A percentile compares a stretch with the other conserved stretches of the same genome.
Evolutionary conservation across 768 basidiomycete genomes (phyloP).

Genomic region (Boletus huronensis): DNA sequence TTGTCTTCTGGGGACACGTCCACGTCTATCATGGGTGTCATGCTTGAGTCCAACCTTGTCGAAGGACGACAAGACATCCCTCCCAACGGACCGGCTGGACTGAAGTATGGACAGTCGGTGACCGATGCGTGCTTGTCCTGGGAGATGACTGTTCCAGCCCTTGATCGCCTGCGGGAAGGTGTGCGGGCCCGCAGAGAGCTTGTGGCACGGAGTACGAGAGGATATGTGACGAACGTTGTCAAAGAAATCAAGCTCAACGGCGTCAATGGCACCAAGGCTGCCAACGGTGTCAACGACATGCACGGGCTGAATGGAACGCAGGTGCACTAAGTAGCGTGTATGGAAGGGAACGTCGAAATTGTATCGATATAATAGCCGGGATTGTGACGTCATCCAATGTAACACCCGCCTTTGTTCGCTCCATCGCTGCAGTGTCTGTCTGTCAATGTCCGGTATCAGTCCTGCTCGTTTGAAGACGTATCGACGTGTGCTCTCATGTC

Average conservation of each 20-base stretch:
- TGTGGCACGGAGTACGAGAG: conserved; percentile 34
- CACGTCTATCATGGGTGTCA: conserved; percentile 80
- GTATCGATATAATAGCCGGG: not conserved
- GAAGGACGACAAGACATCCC: conserved; percentile 89
- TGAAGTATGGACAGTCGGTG: conserved; percentile 83
- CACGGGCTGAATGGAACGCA: conserved; percentile 19
- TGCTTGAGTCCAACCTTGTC: conserved; percentile 91
- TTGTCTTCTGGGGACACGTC: conserved; percentile 70
- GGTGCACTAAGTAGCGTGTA: not conserved
- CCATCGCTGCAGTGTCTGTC: no score
- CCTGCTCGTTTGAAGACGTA: not conserved
- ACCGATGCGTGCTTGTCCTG: conserved; percentile 91
- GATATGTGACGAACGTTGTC: conserved; percentile 5
- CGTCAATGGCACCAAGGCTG: conserved; percentile 5
- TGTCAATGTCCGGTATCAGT: not conserved
- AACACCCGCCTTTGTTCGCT: no score
- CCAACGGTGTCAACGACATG: conserved; percentile 18
- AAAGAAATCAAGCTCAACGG: conserved; percentile 15
- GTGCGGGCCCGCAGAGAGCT: conserved; percentile 71
- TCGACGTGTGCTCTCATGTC: not conserved
- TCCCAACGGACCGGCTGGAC: conserved; percentile 58
- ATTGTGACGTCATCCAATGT: conserved; percentile 9
- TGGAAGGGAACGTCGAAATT: not conserved
- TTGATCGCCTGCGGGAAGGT: conserved; percentile 85
- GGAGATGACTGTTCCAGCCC: conserved; percentile 76